Conservation (phyloP, 1,139 yeast genomes). For the Candida sanyaensis region DNA sequence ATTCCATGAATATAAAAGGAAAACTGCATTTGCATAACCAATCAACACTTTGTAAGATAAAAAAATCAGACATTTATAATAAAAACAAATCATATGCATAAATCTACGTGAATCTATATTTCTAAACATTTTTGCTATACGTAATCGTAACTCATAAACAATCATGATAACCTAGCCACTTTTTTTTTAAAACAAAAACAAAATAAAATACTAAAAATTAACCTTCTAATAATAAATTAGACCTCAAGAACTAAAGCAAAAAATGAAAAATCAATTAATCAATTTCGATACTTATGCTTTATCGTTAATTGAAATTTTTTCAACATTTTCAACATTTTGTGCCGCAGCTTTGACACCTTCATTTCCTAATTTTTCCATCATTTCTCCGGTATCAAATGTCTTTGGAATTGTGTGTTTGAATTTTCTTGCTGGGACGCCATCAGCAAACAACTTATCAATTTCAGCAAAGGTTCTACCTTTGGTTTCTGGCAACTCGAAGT, state of each 20-base stretch:
- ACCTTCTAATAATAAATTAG: too few species aligned
- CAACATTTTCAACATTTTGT: constrained; percentile 21
- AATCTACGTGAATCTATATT: not conserved
- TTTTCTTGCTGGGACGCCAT: constrained; percentile 44
- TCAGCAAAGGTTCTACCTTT: constrained; percentile 60
- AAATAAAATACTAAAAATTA: too few species aligned
- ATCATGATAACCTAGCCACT: too few species aligned
- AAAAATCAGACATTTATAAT: not conserved
- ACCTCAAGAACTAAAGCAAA: too few species aligned
- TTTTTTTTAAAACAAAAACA: too few species aligned
- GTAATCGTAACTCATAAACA: too few species aligned
- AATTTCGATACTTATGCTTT: not conserved
- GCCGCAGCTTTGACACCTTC: constrained; percentile 31
- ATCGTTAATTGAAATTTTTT: constrained; percentile 6
- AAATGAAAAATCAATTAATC: too few species aligned
- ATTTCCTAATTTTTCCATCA: constrained; percentile 39
- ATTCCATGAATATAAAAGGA: too few species aligned
- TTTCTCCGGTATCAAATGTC: constrained; percentile 31
- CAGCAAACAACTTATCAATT: constrained; percentile 52
- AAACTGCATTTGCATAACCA: too few species aligned
- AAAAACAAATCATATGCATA: too few species aligned
- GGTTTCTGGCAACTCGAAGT: constrained; percentile 61
- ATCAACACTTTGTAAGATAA: not conserved
- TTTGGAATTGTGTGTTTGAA: constrained; percentile 21
- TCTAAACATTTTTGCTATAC: not conserved